A percentile compares a stretch with the other conserved stretches of the same genome.
Evolutionary conservation across 2,329 filamentous ascomycete species (phyloP).

Genomic region (Aspergillus fischeri): DNA sequence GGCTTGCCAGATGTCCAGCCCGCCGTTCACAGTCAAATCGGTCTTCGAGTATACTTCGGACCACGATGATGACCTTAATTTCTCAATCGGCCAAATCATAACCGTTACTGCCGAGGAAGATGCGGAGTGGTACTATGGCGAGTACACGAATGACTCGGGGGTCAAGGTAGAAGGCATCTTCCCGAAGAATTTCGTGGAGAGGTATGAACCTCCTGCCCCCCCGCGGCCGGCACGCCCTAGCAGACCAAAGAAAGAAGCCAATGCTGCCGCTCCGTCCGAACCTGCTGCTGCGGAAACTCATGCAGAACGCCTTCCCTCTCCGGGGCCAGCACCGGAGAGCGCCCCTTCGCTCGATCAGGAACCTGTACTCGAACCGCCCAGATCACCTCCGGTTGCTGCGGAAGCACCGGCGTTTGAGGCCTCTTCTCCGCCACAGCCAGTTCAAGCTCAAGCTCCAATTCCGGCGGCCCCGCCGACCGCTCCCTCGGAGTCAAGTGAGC

Average conservation of each 20-base stretch:
- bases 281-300: constrained; percentile 22
- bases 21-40: constrained; percentile 89
- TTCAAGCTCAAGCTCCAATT: constrained; percentile 22
- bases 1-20: constrained; percentile 58
- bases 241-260: constrained; percentile 63
- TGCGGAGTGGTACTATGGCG: constrained; percentile 86
- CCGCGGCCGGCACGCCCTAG: constrained; percentile 71
- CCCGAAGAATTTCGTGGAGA: constrained; percentile 95
- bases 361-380: constrained; percentile 15
- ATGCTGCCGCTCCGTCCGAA: constrained; percentile 31
- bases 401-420: constrained; percentile 23
- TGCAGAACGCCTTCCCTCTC: constrained; percentile 29
- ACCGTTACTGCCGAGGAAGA: constrained; percentile 91
- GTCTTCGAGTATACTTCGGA: constrained; percentile 89
- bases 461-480: constrained; percentile 24
- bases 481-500: constrained; percentile 23
- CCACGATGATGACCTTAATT: constrained; percentile 93
- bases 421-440: constrained; percentile 23
- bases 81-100: constrained; percentile 80
- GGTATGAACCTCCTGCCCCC: constrained; percentile 85
- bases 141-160: constrained; percentile 75
- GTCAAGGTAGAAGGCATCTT: constrained; percentile 80
- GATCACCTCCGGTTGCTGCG: constrained; percentile 19
- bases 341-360: constrained; percentile 22
- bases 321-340: constrained; percentile 30